Base-by-base conservation (phyloP, 345 rosid species). In the Citrus maxima region DNA sequence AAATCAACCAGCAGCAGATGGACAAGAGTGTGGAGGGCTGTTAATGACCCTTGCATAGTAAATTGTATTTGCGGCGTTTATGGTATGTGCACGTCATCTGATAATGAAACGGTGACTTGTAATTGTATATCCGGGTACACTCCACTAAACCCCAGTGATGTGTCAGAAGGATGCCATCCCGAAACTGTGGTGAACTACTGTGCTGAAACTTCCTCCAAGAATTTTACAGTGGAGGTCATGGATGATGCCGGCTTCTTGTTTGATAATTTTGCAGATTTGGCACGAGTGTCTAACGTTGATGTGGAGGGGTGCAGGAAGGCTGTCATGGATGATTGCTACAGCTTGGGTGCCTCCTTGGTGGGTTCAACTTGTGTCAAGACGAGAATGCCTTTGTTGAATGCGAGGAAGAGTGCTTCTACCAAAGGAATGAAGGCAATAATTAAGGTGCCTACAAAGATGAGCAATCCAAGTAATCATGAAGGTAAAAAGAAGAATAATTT, bases 281-380 rank as follows among this genome's bases (percentile, higher is more conserved):
- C 78, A 24, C 69, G 76, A 58, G 65, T 79, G 27, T 25, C 24
- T 32, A 24, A 79, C 21, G 78, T 78, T 38, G 82, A 84, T 24
- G 19, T 51, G 30, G 80, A 79, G 46, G 84, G 82, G 3, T 84
- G 87, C 78, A 75, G 68, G 78, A 72, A 73, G 70, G 80, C 84
- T 70, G 70, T 84, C 19, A 76, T 72, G 73, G 74, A 72, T 51
- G 84, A 84, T 70, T 84, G 87, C 68, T 67, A 81, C 72, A 79
- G 69, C 59, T 2, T 74, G 68, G 84, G 82, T 34, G 87, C 87
- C 60, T 9, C 75, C 24, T 72, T 81, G 62, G 56, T 38, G 42
- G 70, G 55, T 5, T 81, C 79, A 5, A 76, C 54, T 16, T 81
- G 84, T 38, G 34, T 54, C 65, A 81, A 37, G 75, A 81, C 81